Evolutionary conservation across 2,329 filamentous ascomycete genomes (phyloP), one percentile per base, ranked within the genome.

Genomic region (Penicillium sp.): DNA sequence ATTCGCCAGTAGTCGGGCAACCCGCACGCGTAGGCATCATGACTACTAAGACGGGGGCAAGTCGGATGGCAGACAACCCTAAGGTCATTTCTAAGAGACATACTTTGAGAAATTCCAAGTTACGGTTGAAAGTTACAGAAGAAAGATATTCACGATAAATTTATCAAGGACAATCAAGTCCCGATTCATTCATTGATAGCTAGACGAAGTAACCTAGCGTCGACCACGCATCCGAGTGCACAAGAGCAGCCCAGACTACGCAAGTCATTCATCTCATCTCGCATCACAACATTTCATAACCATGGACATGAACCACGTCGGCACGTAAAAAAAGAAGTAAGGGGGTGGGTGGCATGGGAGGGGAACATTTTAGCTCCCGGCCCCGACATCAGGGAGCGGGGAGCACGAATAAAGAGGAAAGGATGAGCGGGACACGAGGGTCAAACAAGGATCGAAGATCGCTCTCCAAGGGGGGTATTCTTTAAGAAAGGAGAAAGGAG

Each of bases 211-310:
- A 46, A 54, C 57, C 65, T 69, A 69, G 67, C 65, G 61, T 53
- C 56, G 64, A 62, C 64, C 37, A 57, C 26, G 52, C 16, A 42
- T 22, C 30, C 37, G n/a, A 49, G 56, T 30, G 51, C 59, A 33
- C 22, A 28, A 45, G 46, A 52, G 30, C 45, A 30, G 28, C 40
- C 22, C 25, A 26, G 25, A 37, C 42, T 6, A 61, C 40, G 54
- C 52, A 55, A 49, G 60, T 65, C 60, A 45, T 49, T 60, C 63
- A 63, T 60, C 66, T 69, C 65, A 67, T 69, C 68, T 67, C 65
- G 52, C 68, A 67, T 69, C 63, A 54, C 66, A 68, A 67, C 64
- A 54, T 67, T 61, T 68, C 68, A 65, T 69, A 69, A 69, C 58
- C 65, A 58, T 70, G 60, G 65, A 66, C 65, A 58, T 68, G 61